Percentiles rank a stretch among this genome's conserved stretches.
phyloP scores from a whole-genome alignment of 345 rosid species.

The Euphorbia lathyris region DNA sequence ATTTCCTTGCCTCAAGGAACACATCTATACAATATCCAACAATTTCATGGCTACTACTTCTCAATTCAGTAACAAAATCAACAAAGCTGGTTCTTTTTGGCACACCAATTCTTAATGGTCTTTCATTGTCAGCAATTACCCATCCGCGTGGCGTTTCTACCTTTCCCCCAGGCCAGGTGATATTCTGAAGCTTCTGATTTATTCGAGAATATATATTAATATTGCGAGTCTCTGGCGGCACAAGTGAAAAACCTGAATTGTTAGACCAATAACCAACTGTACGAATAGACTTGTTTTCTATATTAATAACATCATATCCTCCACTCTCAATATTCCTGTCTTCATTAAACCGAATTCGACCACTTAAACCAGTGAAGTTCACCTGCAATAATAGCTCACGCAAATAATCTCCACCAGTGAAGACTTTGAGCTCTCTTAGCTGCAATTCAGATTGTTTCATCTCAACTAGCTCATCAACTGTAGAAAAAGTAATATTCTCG shows the following conservation, averaged over 20 bases:
- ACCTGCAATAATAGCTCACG: conserved; percentile 46
- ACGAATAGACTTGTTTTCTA: conserved; percentile 35
- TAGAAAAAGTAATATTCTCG: conserved; percentile 57
- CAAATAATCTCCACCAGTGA: conserved; percentile 52
- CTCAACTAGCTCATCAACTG: conserved; percentile 31
- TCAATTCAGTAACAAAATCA: conserved; percentile 57
- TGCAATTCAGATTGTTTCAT: conserved; percentile 27
- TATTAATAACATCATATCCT: conserved; percentile 78
- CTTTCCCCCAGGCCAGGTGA: conserved; percentile 86
- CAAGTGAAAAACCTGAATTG: conserved; percentile 47
- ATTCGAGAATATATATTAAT: conserved; percentile 22
- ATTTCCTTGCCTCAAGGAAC: conserved; percentile 61
- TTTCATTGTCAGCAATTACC: conserved; percentile 59
- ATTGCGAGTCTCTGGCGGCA: conserved; percentile 41
- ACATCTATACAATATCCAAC: conserved; percentile 75
- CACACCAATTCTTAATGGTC: conserved; percentile 69
- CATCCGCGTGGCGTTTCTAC: conserved; percentile 74
- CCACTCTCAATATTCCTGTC: conserved; percentile 42
- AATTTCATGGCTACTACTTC: conserved; percentile 43
- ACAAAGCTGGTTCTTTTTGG: conserved; percentile 78
- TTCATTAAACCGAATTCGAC: conserved; percentile 54
- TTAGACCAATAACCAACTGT: conserved; percentile 75
- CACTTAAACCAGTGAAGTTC: conserved; percentile 72
- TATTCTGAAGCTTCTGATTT: conserved; percentile 45
- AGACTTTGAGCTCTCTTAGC: conserved; percentile 54